Conservation (phyloP, 1,284 basidiomycete genomes). For the Mrakiaceae sp. region DNA sequence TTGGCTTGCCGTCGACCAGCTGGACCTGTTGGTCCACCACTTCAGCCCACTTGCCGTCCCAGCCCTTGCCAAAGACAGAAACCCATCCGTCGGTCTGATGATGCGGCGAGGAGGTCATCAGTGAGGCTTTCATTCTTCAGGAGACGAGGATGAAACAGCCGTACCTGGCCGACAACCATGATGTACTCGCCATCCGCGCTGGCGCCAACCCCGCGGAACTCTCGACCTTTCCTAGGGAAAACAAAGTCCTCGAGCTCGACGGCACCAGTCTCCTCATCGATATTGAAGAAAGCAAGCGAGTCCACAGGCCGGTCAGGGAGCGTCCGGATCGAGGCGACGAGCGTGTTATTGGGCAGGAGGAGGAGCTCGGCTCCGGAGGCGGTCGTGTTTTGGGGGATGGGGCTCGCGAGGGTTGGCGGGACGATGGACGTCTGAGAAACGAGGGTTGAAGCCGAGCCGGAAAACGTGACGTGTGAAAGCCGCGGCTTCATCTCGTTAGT, state of each 20-base stretch:
- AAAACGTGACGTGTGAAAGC: not conserved
- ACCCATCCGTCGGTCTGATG: constrained; percentile 7
- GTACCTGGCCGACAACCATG: not conserved
- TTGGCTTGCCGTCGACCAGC: not conserved
- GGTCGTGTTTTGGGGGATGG: not conserved
- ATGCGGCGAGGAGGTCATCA: not conserved
- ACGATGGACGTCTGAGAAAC: constrained; percentile 4
- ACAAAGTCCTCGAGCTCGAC: not conserved
- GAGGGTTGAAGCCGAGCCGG: not conserved
- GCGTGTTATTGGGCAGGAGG: not conserved
- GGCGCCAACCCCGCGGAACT: constrained; percentile 4
- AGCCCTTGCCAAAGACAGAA: constrained; percentile 7
- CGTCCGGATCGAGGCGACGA: constrained; percentile 5
- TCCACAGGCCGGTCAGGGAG: not conserved
- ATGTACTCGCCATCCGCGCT: constrained; percentile 10
- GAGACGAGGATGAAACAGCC: not conserved
- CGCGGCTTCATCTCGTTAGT: not conserved
- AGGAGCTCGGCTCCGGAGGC: not conserved
- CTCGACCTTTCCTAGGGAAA: constrained; percentile 2
- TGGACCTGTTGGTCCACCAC: constrained; percentile 6
- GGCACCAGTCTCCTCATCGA: not conserved
- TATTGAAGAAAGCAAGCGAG: not conserved
- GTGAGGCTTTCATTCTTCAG: not conserved
- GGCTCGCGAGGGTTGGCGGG: not conserved
- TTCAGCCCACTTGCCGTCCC: not conserved